phyloP scores from a whole-genome alignment of 1,139 yeast species.

The Yamadazyma dendronema region DNA sequence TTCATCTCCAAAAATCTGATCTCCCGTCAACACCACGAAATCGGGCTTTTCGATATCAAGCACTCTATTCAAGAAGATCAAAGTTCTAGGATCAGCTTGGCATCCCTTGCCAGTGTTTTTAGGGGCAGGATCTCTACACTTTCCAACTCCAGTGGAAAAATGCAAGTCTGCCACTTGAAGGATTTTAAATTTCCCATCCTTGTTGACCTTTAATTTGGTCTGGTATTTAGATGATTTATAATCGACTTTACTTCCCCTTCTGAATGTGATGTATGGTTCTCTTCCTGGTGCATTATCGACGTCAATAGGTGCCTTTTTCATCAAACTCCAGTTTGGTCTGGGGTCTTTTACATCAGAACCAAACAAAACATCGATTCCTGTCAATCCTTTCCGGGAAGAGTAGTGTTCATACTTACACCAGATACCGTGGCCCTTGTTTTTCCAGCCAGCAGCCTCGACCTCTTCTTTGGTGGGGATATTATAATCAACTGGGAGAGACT shows the following conservation, averaged over 20 bases:
- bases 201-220: slow-evolving; percentile 21
- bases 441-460: slow-evolving; percentile 35
- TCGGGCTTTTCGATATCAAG: slow-evolving; percentile 76
- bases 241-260: slow-evolving; percentile 55
- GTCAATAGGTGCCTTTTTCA: slow-evolving; percentile 25
- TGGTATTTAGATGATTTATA: slow-evolving; percentile 31
- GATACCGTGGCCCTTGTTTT: slow-evolving; percentile 28
- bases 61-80: slow-evolving; percentile 57
- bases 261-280: slow-evolving; percentile 29
- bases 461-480: slow-evolving; percentile 34
- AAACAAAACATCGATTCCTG: slow-evolving; percentile 61
- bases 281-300: slow-evolving; percentile 20
- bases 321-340: slow-evolving; percentile 64
- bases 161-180: slow-evolving; percentile 87
- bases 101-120: slow-evolving; percentile 44
- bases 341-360: slow-evolving; percentile 79
- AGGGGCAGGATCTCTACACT: slow-evolving; percentile 71
- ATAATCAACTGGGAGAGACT: slow-evolving; percentile 22
- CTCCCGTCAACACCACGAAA: slow-evolving; percentile 82
- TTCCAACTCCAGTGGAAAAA: slow-evolving; percentile 65
- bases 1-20: slow-evolving; percentile 70
- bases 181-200: slow-evolving; percentile 61
- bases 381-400: slow-evolving; percentile 28
- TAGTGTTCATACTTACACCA: slow-evolving; percentile 30
- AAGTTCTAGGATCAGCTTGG: slow-evolving; percentile 71